phyloP scores from a whole-genome alignment of 495 filamentous ascomycete genomes.

The Penicillium flavigenum region DNA sequence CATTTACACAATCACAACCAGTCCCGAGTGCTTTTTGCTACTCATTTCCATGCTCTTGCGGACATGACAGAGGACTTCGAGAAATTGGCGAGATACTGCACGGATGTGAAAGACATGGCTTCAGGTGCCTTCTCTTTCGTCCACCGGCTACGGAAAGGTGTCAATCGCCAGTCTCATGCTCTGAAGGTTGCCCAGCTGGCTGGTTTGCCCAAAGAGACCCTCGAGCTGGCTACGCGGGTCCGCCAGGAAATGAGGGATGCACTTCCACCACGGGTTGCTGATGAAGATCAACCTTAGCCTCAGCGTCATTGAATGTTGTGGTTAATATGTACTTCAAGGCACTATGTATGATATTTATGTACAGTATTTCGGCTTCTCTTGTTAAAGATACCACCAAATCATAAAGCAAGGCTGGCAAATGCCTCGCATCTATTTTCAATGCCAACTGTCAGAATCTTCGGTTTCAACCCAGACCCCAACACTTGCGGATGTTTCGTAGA shows the following conservation, averaged over 20 bases:
- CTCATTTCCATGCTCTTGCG: constrained; percentile 85
- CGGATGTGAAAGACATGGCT: constrained; percentile 72
- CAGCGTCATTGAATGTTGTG: neutral
- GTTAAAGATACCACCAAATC: neutral
- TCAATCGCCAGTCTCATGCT: constrained; percentile 85
- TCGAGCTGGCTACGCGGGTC: constrained; percentile 51
- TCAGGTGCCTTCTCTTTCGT: constrained; percentile 76
- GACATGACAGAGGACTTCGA: constrained; percentile 69
- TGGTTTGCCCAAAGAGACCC: constrained; percentile 62
- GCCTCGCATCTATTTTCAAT: neutral
- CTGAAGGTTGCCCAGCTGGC: constrained; percentile 89
- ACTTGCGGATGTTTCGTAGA: neutral
- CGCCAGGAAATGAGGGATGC: constrained; percentile 25
- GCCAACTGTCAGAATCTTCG: neutral
- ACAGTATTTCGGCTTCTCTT: constrained; percentile 3
- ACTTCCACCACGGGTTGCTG: neutral
- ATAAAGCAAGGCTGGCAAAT: neutral
- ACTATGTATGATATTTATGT: constrained; percentile 9
- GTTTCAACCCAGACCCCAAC: neutral
- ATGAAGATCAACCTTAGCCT: neutral
- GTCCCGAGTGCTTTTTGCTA: constrained; percentile 85
- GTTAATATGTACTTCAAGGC: neutral
- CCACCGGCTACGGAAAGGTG: constrained; percentile 74
- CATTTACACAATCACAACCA: constrained; percentile 74
- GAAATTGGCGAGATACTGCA: constrained; percentile 79